Evolutionary conservation across 768 basidiomycete species (phyloP).

Genomic region (Mycena filopes): DNA sequence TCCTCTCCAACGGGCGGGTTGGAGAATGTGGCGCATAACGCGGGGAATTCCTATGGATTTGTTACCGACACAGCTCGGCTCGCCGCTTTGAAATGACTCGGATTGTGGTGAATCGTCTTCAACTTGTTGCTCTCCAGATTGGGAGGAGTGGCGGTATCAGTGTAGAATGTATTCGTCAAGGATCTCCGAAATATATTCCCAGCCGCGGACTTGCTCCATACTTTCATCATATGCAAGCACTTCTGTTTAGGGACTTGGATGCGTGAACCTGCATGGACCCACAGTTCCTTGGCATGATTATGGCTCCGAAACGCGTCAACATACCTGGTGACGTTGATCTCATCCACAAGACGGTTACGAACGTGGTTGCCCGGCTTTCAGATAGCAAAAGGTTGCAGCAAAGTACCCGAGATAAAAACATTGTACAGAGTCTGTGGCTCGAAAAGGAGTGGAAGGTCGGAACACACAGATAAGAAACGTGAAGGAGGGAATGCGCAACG

Average conservation of each 20-base stretch:
- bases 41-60: constrained; percentile 65
- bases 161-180: too few relatives aligned
- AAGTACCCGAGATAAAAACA: constrained; percentile 30
- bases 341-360: too few relatives aligned
- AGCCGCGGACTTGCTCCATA: too few relatives aligned
- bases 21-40: constrained; percentile 69
- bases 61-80: constrained; percentile 51
- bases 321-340: too few relatives aligned
- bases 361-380: constrained; percentile 1
- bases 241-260: too few relatives aligned
- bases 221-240: too few relatives aligned
- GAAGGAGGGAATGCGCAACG: constrained; percentile 18
- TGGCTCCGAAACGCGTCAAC: too few relatives aligned
- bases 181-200: too few relatives aligned
- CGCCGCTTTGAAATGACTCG: constrained; percentile 34
- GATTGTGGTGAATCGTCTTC: not conserved
- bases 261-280: too few relatives aligned
- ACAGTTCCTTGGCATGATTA: too few relatives aligned
- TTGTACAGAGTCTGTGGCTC: constrained; percentile 33
- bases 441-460: not conserved
- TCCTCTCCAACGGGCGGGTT: constrained; percentile 67
- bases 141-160: too few relatives aligned
- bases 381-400: constrained; percentile 34
- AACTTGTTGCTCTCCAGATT: too few relatives aligned
- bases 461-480: constrained; percentile 28